These are phyloP conservation scores for Thinopyrum obtusiflorum DNA, from an alignment of 202 grass and related monocot species.

Conservation along the genomic window DNA sequence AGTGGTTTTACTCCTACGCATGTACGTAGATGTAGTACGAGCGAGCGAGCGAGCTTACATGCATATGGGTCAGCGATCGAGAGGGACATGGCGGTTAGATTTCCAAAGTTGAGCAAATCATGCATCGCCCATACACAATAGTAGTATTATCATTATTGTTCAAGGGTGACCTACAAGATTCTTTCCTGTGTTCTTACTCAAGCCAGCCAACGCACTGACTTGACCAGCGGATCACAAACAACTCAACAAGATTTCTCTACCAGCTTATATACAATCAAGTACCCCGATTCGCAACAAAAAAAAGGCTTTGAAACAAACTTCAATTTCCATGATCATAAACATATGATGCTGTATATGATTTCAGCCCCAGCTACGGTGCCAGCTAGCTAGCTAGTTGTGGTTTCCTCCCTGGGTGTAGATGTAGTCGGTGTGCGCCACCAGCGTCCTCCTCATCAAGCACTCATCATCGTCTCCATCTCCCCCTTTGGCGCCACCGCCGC, in stretches of 20 bases:
- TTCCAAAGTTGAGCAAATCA: not conserved
- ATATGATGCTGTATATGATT: not conserved
- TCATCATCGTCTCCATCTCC: constrained; percentile 26
- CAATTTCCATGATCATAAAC: not conserved
- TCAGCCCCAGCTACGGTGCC: not conserved
- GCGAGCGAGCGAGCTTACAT: not conserved
- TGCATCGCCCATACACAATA: not conserved
- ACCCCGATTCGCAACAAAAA: not conserved
- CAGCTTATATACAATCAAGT: not conserved
- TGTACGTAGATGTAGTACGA: not conserved
- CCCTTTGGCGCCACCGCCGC: not conserved
- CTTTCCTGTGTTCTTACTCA: constrained; percentile 34
- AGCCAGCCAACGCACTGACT: not conserved
- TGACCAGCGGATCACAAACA: not conserved
- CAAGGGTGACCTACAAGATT: not conserved
- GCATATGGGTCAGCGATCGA: not conserved
- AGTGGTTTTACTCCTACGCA: not conserved
- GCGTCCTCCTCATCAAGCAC: constrained; percentile 63
- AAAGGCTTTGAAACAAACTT: not conserved
- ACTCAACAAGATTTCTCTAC: not conserved
- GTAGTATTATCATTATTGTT: not conserved
- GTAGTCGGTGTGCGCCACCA: constrained; percentile 69
- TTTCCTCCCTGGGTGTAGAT: constrained; percentile 64
- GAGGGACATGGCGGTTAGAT: not conserved
- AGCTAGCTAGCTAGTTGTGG: constrained; percentile 33